These are phyloP conservation scores for Mycena chlorophos DNA, from an alignment of 768 basidiomycete species.

Conservation along the genomic window DNA sequence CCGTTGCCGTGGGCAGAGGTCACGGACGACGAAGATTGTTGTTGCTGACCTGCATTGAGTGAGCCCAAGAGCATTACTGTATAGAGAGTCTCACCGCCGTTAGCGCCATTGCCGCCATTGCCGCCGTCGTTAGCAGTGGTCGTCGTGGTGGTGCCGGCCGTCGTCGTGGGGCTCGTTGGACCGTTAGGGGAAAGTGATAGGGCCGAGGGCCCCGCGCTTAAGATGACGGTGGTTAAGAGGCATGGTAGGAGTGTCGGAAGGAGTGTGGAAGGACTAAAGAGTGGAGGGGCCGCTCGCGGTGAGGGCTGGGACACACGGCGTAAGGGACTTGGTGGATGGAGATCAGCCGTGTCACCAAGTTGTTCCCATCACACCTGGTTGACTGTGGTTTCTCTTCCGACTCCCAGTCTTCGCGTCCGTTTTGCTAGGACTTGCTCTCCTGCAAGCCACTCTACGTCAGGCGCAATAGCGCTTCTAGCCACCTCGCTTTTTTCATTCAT, in stretches of 20 bases:
- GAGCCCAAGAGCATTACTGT: neutral
- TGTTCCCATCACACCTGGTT: too few relatives aligned
- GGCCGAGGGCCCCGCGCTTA: neutral
- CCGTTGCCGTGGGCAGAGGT: conserved; percentile 11
- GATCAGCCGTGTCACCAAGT: neutral
- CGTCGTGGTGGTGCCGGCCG: too few relatives aligned
- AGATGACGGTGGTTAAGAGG: conserved; percentile 13
- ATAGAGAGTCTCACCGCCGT: neutral
- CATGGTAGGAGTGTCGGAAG: conserved; percentile 10
- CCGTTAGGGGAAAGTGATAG: neutral
- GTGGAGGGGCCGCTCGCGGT: conserved; percentile 19
- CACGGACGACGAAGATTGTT: conserved; percentile 13
- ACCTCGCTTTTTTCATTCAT: too few relatives aligned
- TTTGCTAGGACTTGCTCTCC: too few relatives aligned
- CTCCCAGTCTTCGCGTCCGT: too few relatives aligned
- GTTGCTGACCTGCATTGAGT: conserved; percentile 5
- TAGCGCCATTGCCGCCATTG: neutral
- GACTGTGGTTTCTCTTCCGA: too few relatives aligned
- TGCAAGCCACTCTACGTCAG: too few relatives aligned
- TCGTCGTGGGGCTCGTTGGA: neutral
- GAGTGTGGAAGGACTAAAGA: conserved; percentile 12
- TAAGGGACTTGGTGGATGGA: conserved; percentile 1
- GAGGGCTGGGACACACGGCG: conserved; percentile 2
- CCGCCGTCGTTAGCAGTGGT: too few relatives aligned
- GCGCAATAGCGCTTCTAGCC: too few relatives aligned